These are phyloP conservation scores for Lenwebbia sp. DNA, from an alignment of 345 rosid genomes.

Conservation along the genomic window DNA sequence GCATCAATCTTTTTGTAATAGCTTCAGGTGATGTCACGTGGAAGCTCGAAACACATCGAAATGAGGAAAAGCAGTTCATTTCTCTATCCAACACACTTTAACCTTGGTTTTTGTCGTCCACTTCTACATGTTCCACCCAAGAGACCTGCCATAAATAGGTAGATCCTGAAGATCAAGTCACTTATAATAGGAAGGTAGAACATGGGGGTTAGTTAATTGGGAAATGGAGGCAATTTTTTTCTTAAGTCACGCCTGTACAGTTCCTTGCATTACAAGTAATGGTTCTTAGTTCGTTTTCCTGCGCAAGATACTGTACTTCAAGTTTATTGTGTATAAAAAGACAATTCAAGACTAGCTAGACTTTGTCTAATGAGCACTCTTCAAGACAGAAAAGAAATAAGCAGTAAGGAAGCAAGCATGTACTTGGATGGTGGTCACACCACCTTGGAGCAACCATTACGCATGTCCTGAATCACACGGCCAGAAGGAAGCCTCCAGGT, in stretches of 20 bases:
- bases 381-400: neutral
- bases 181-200: neutral
- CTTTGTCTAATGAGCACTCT: neutral
- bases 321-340: neutral
- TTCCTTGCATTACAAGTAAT: neutral
- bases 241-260: neutral
- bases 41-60: too few relatives aligned
- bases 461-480: conserved; percentile 49
- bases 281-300: neutral
- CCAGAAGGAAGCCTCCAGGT: conserved; percentile 81
- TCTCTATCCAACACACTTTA: too few relatives aligned
- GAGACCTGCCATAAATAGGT: conserved; percentile 28
- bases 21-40: too few relatives aligned
- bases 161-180: neutral
- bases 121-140: conserved; percentile 82
- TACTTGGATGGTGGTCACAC: neutral
- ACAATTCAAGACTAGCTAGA: neutral
- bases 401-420: neutral
- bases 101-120: conserved; percentile 36
- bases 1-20: too few relatives aligned
- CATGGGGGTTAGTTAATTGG: neutral
- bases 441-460: conserved; percentile 45
- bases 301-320: neutral
- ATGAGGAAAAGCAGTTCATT: too few relatives aligned
- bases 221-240: neutral